Evolutionary conservation across 192 early-diverging fungal genomes (phyloP), one percentile per base, ranked within the genome.

Genomic region (Mortierella alpina): DNA sequence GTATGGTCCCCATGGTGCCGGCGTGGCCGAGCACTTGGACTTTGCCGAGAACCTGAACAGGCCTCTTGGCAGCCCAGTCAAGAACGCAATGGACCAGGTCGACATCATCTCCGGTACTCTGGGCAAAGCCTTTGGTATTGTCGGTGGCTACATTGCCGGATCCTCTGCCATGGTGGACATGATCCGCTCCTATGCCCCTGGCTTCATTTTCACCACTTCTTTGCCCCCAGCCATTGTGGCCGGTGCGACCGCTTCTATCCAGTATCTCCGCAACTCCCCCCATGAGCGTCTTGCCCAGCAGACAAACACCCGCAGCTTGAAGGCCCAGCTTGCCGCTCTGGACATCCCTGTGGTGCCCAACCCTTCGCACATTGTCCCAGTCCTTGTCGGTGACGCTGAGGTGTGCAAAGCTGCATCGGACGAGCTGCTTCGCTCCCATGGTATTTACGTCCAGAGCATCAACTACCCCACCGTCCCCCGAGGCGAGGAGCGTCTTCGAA

Each of bases 141-240:
- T 98, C 45, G 97, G 97, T 68, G 97, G 97, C 64, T 98, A 98
- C 83, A 95, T 98, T 85, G 97, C 96, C 47, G 95, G 88, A 14
- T 96, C 95, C 13, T 92, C 95, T 48, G 83, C 87, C 44, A 87
- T 97, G 49, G 93, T 97, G 23, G 97, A 98, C 83, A 94, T 97
- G 94, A 92, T 98, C 49, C 93, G 97, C 59, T 95, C 93, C 46
- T 98, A 97, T 82, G 97, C 96, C n/a, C 97, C 97, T 22, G 97
- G 97, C 51, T 98, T 98, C 84, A 99, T 99, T 83, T 99, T 99
- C 84, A 99, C 98, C 71, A 99, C 98, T 10, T 99, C 98, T 45
- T 88, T 99, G 39, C 98, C 98, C 57, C 98, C 98, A 39, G 88
- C 93, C 52, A 92, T 96, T 71, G 94, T 93, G 40, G 91, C 94